Conservation (phyloP, 2,329 filamentous ascomycete genomes). For the Tolypocladium sp. region DNA sequence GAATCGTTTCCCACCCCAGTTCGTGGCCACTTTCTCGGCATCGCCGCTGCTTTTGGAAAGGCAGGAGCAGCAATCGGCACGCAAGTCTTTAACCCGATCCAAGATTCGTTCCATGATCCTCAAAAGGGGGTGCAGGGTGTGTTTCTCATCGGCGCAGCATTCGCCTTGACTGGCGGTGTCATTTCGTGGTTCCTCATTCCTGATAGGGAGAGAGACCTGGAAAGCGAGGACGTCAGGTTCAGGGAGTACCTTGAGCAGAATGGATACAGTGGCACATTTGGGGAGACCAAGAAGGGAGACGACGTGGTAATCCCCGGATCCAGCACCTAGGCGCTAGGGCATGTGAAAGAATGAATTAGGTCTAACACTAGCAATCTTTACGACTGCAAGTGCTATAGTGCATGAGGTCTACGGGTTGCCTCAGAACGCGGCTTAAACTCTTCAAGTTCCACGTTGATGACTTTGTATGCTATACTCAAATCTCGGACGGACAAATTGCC, state of each 20-base stretch:
- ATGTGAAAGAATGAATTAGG: no score
- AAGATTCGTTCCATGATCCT: constrained; percentile 10
- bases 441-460: no score
- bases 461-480: no score
- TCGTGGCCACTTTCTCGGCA: constrained; percentile 38
- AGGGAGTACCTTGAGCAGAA: constrained; percentile 10
- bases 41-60: constrained; percentile 41
- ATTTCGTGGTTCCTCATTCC: constrained; percentile 17
- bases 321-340: no score
- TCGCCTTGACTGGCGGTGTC: constrained; percentile 13
- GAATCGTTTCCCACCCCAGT: constrained; percentile 42
- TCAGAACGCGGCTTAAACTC: no score
- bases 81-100: constrained; percentile 11
- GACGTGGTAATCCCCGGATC: no score
- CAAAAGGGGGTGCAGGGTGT: constrained; percentile 15
- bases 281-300: no score
- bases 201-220: constrained; percentile 8
- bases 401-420: no score
- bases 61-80: constrained; percentile 41
- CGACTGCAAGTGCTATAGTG: no score
- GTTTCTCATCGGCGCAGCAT: constrained; percentile 16
- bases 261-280: constrained; percentile 7
- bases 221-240: constrained; percentile 10
- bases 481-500: no score
- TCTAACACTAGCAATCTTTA: no score